Evolutionary conservation across 2,329 filamentous ascomycete species (phyloP).

Genomic region (Alternaria rosae): DNA sequence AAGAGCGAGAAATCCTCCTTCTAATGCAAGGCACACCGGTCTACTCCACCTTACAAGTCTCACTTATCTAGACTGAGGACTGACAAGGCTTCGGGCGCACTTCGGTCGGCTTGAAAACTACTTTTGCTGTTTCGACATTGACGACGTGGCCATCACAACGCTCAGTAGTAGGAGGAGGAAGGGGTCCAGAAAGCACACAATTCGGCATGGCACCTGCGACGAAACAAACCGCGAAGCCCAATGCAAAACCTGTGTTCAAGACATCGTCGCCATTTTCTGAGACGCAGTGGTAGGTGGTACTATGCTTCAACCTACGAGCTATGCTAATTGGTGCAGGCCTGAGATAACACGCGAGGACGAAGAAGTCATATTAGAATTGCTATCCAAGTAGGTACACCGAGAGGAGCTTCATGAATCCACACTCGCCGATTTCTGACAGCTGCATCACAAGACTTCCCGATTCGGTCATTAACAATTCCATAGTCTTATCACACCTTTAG

Average conservation of each 20-base stretch:
- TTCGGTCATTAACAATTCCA: not conserved
- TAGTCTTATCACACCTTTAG: conserved; percentile 70
- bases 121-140: not conserved
- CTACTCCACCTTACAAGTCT: conserved; percentile 14
- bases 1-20: conserved; percentile 11
- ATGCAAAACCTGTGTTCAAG: conserved; percentile 65
- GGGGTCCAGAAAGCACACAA: not conserved
- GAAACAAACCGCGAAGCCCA: conserved; percentile 22
- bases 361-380: conserved; percentile 69
- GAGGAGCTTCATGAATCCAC: not conserved
- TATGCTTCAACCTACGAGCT: not conserved
- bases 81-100: conserved; percentile 4
- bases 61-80: not conserved
- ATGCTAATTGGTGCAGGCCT: conserved; percentile 61
- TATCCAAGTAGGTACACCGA: conserved; percentile 65
- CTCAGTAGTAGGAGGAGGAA: not conserved
- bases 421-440: not conserved
- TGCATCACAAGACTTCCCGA: not conserved
- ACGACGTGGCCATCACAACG: not conserved
- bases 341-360: conserved; percentile 65
- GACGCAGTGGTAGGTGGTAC: conserved; percentile 63
- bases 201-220: conserved; percentile 31
- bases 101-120: conserved; percentile 6
- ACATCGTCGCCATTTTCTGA: conserved; percentile 71
- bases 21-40: conserved; percentile 19